Evolutionary conservation across 169 alveolate genomes (phyloP).

Genomic region (Prorocentrum cordatum): DNA sequence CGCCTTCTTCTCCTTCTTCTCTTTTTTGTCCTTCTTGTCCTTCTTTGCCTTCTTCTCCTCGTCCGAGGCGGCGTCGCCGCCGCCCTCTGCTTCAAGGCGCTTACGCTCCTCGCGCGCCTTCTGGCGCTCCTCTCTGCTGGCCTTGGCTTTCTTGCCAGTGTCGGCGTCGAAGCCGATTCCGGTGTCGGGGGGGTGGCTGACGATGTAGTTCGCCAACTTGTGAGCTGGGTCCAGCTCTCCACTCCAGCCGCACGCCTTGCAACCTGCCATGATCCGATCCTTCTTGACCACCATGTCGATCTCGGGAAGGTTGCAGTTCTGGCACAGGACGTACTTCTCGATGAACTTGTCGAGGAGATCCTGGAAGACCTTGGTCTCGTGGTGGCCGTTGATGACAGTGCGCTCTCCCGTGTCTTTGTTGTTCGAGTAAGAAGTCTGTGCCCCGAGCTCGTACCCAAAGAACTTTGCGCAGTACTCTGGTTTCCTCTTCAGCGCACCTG

Average conservation of each 20-base stretch:
- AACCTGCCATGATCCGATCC: slow-evolving; percentile 81
- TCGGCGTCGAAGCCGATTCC: slow-evolving; percentile 71
- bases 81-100: background rate
- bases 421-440: too few relatives aligned
- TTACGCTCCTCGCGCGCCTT: background rate
- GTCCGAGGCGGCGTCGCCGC: slow-evolving; percentile 6
- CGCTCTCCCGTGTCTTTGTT: slow-evolving; percentile 85
- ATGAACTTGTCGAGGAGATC: slow-evolving; percentile 91
- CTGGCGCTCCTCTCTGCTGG: background rate
- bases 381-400: slow-evolving; percentile 88
- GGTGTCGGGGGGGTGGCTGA: slow-evolving; percentile 90
- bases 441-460: slow-evolving; percentile 89
- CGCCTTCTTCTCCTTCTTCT: too few relatives aligned
- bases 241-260: slow-evolving; percentile 95
- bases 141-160: slow-evolving; percentile 57
- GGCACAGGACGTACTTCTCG: slow-evolving; percentile 93
- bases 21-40: slow-evolving; percentile 73
- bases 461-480: slow-evolving; percentile 85
- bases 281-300: slow-evolving; percentile 85
- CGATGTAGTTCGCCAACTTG: slow-evolving; percentile 88
- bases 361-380: slow-evolving; percentile 83
- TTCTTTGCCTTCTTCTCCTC: slow-evolving; percentile 71
- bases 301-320: slow-evolving; percentile 95
- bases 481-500: slow-evolving; percentile 82
- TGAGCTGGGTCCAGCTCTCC: slow-evolving; percentile 89